Base-by-base conservation (phyloP, 352 stramenopile species). In the Elongisporangium anandrum region DNA sequence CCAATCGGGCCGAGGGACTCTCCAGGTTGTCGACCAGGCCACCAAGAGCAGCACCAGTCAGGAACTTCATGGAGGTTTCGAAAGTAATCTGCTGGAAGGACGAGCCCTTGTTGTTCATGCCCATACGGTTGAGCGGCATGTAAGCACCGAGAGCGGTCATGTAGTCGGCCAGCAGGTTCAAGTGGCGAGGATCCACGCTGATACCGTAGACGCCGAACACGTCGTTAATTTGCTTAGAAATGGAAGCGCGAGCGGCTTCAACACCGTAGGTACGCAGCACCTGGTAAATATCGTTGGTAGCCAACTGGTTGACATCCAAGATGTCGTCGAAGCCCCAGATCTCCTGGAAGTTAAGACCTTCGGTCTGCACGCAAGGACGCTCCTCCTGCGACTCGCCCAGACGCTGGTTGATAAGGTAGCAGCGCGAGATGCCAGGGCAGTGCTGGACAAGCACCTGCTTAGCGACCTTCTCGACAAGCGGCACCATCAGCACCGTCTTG, bases 181-280 rank as follows among this genome's bases (percentile, higher is more conserved):
- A 73, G 82, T 99, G 98, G 65, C 97, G 90, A 48, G 93, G 89
- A 73, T 99, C 97, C 13, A 99, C 97, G 57, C 84, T 92, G 77
- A 99, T 99, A 68, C 97, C 97, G 80, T 99, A 99, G 1, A 99
- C 97, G 52, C 95, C 97, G 73, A 99, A 99, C 12, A 99, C 98
- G 56, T 95, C 85, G 50, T 90, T 96, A 68, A 99, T 99, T 83
- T 99, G 97, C 60, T 98, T 94, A 6, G 98, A 97, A 79, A 99
- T 99, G 57, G 83, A 97, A 39, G 88, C 95, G 21, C 98, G 89
- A 50, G 96, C 95, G 20, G 97, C 98, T 71, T 99, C 98, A 8
- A 99, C 97, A 64, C 98, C 98, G 74, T 99, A 99, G 4, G 94
- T 96, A 60, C 92, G 89, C 56, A 98, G 70, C 61, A 99, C 94